Percentiles rank a stretch among this genome's conserved stretches.
Conservation (phyloP, 176 grass and related monocot species). For the Paspalum notatum region DNA sequence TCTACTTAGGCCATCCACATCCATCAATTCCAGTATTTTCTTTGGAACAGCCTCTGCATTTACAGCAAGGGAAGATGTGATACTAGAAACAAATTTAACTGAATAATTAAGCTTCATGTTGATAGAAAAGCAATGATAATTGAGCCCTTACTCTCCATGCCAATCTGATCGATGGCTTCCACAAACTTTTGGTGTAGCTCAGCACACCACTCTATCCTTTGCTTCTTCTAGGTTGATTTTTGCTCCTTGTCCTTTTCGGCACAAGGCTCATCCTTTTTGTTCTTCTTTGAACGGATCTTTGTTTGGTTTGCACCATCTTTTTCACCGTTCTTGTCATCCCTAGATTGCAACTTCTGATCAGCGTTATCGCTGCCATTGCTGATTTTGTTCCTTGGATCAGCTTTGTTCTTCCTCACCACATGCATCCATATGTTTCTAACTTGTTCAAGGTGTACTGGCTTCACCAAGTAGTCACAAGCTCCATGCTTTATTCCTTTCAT, state of each 20-base stretch:
- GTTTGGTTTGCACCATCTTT: not conserved
- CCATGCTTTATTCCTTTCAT: conserved; percentile 66
- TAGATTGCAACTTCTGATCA: not conserved
- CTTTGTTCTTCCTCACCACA: conserved; percentile 44
- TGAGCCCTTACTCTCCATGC: conserved; percentile 63
- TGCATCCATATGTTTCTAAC: conserved; percentile 67
- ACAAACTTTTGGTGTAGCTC: conserved; percentile 66
- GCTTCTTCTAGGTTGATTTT: conserved; percentile 30
- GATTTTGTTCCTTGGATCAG: not conserved
- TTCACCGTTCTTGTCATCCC: not conserved
- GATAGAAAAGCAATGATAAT: not conserved
- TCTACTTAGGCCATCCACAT: conserved; percentile 56
- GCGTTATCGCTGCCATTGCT: not conserved
- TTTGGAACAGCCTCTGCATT: conserved; percentile 68
- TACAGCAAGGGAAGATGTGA: not conserved
- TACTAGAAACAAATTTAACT: not conserved
- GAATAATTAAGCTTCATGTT: not conserved
- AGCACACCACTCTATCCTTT: conserved; percentile 54
- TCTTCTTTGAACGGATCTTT: conserved; percentile 43
- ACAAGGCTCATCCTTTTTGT: conserved; percentile 8
- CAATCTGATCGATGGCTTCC: conserved; percentile 44
- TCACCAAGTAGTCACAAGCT: conserved; percentile 60
- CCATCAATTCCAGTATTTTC: conserved; percentile 70
- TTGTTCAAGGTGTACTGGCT: conserved; percentile 54
- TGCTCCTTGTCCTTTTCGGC: conserved; percentile 28